Evolutionary conservation across 768 basidiomycete genomes (phyloP), one percentile per base, ranked within the genome.

Genomic region (Tylopilus rubrobrunneus): DNA sequence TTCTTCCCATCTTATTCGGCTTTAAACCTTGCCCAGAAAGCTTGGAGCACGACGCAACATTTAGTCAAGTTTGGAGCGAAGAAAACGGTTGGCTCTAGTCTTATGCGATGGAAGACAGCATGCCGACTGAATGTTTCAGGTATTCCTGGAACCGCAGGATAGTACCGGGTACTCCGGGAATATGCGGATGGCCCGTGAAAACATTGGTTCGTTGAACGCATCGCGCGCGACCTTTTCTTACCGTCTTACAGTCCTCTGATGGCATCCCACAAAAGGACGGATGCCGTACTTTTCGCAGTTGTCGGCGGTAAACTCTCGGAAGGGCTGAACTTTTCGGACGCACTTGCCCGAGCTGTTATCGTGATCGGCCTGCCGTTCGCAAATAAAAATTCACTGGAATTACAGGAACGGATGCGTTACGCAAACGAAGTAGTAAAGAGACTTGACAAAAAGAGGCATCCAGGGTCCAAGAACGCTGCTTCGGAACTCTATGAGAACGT

Each of bases 231-330:
- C n/a, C 4, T 43, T 7, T 45, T 8, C 53, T 71, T 25, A 60
- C 29, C 7, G 17, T 27, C 14, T 25, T 7, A 28, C n/a, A 69
- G 70, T 60, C 68, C 17, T 19, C 41, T 12, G 52, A 61, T 45
- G 9, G n/a, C 23, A 29, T 58, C 67, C 33, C 55, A 61, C 65
- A 67, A 70, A 71, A 57, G 64, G 63, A 70, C 70, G 1, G 93
- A 93, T 15, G 91, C 92, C 3, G 68, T 99, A 37, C 74, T 99
- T 5, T 86, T 98, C 51, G 96, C 97, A 2, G 97, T 98, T 10
- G 87, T 98, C 27, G 95, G 95, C 17, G 96, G 94, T 27, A 98
- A 98, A 67, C 79, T 99, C n/a, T 95, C 92, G 0, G 97, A 99
- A 71, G 96, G 95, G 8, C 68, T 86, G 37, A 86, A 86, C 61